Conservation (phyloP, 306 rosid species). For the Begonia loranthoides region DNA sequence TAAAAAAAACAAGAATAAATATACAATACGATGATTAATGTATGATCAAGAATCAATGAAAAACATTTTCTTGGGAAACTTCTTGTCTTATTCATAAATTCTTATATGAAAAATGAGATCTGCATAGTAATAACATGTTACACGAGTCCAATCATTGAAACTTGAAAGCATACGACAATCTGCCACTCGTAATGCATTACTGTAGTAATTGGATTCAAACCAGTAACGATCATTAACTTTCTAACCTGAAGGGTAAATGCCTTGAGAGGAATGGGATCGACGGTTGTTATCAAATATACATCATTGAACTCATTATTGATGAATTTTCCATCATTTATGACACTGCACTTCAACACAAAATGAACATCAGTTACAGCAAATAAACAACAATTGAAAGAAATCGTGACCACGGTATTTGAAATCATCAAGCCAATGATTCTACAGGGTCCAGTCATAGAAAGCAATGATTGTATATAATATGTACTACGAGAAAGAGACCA, state of each 20-base stretch:
- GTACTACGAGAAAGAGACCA: too few relatives aligned
- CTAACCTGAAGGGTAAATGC: conserved; percentile 93
- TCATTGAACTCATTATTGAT: conserved; percentile 77
- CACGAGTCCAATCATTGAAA: too few relatives aligned
- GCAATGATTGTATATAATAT: too few relatives aligned
- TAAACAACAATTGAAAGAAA: neutral
- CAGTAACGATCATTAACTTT: conserved; percentile 7
- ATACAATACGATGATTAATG: conserved; percentile 11
- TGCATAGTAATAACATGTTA: too few relatives aligned
- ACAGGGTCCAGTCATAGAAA: neutral
- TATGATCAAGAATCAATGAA: too few relatives aligned
- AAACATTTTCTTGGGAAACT: too few relatives aligned
- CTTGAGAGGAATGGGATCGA: conserved; percentile 75
- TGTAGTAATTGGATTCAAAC: too few relatives aligned
- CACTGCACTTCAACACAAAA: conserved; percentile 41
- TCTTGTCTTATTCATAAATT: too few relatives aligned
- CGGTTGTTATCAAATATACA: conserved; percentile 79
- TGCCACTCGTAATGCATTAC: too few relatives aligned
- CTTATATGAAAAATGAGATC: too few relatives aligned
- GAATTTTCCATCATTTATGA: conserved; percentile 54
- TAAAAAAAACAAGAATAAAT: conserved; percentile 7
- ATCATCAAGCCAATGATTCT: neutral
- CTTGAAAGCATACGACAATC: too few relatives aligned
- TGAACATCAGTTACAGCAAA: conserved; percentile 15
- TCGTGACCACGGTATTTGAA: neutral